Evolutionary conservation across 805 yeast species (phyloP), one percentile per base, ranked within the genome.

Genomic region (Cyberlindnera maritima): DNA sequence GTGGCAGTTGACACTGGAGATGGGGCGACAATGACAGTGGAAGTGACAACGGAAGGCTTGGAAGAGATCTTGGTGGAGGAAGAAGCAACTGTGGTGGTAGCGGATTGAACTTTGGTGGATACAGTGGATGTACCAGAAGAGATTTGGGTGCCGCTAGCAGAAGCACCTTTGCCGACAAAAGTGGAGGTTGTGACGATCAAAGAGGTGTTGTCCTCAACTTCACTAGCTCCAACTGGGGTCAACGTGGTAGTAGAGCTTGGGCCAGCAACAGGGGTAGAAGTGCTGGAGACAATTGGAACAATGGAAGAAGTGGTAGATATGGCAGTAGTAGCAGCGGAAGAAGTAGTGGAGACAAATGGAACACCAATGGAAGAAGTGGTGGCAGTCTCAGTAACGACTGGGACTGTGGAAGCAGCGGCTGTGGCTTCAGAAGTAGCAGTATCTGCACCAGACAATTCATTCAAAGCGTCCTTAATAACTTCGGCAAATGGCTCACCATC

Each of bases 401-500:
- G 12, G 4, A 44, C n/a, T 10, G 46, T 39, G 31, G 50, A 14
- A 21, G 38, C 23, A n/a, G 46, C 21, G 5, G 36, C n/a, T 20
- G 50, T 18, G 15, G 45, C 4, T 42, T 6, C 9, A 37, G 40
- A 15, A 25, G 40, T 5, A 12, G 53, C 7, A 21, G 29, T 4
- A 21, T 2, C 28, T 19, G 63, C 18, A 15, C 26, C 32, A 21
- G 32, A n/a, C 40, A 37, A 17, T 4, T 23, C 58, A 13, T 61
- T 63, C 53, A 80, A 62, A 36, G 75, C 59, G 23, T 62, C 49
- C 61, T 77, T 77, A 63, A 80, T 60, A 34, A 66, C 69, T 28
- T 60, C 62, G 13, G 74, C 75, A 50, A 74, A 77, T 13, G 73
- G 52, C 21, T 53, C 58, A 32, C 77, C 83, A 48, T 70, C 70